Base-by-base conservation (phyloP, 2,329 filamentous ascomycete species). In the Neofusicoccum umdonicola region DNA sequence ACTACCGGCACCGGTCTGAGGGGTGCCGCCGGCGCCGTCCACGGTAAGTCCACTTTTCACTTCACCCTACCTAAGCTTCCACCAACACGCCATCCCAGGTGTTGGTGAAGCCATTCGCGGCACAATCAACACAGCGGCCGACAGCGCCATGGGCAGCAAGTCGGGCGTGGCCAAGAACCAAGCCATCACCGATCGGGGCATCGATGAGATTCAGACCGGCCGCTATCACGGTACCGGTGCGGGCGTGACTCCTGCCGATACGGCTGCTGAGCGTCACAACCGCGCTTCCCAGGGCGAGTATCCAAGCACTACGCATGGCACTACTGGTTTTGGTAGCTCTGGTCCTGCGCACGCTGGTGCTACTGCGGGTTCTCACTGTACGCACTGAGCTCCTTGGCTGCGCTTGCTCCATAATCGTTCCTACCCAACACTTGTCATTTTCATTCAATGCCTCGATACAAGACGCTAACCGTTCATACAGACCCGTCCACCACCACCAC, bases 71-170 rank as follows among this genome's bases (percentile, higher is more conserved):
- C 15, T n/a, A 54, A 64, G 66, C 72, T 35, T 73, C 63, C 42
- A 45, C 11, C n/a, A 9, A 8, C 41, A 75, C 52, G 35, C 52
- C 27, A 7, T 31, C 37, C 50, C 64, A 75, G 76, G 77, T 42
- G 71, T 74, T 19, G 77, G 77, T 48, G 76, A 78, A 67, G 74
- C 74, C 15, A 72, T 78, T 61, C 75, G 77, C 5, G 77, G 76
- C 50, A 75, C 76, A 52, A 67, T 77, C 64, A 77, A 77, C 62
- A 72, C 74, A 4, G 69, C 72, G 35, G 69, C 74, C 48, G 77
- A 78, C 62, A 68, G 68, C 17, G 75, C 74, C 4, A 66, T 71
- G 13, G 74, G 74, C 22, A 74, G 74, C 65, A 71, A 68, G 44
- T 65, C 69, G 8, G 65, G 70, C 52, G 70, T 71, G 48, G 68